These are phyloP conservation scores for Zasmidium citrigriseum DNA, from an alignment of 2,329 filamentous ascomycete species.

Conservation along the genomic window DNA sequence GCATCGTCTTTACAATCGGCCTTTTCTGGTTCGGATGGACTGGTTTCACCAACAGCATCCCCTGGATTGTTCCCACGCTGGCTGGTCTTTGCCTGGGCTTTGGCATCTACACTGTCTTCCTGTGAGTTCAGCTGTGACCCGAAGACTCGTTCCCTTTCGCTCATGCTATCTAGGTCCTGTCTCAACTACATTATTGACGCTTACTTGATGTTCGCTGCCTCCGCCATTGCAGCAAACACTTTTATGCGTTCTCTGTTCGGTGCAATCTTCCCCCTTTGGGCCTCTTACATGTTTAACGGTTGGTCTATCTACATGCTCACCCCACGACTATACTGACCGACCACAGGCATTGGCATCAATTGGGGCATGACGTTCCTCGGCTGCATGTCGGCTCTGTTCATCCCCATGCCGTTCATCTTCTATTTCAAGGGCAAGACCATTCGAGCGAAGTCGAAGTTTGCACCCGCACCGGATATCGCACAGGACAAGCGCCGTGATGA, in stretches of 20 bases:
- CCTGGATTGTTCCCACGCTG: slow-evolving; percentile 39
- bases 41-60: slow-evolving; percentile 35
- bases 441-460: slow-evolving; percentile 44
- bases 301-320: slow-evolving; percentile 42
- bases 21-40: slow-evolving; percentile 40
- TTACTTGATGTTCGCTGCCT: slow-evolving; percentile 52
- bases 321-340: not conserved
- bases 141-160: no score
- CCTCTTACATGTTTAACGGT: not conserved
- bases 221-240: slow-evolving; percentile 58
- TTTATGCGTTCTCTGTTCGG: slow-evolving; percentile 54
- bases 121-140: no score
- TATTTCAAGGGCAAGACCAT: slow-evolving; percentile 48
- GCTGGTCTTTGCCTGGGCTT: slow-evolving; percentile 58
- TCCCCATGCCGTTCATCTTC: slow-evolving; percentile 48
- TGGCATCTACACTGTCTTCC: slow-evolving; percentile 59
- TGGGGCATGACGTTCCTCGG: slow-evolving; percentile 38
- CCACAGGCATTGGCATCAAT: slow-evolving; percentile 49
- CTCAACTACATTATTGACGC: slow-evolving; percentile 63
- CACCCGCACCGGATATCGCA: slow-evolving; percentile 41
- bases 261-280: slow-evolving; percentile 32
- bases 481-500: slow-evolving; percentile 41
- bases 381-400: slow-evolving; percentile 42
- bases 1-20: slow-evolving; percentile 40
- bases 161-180: no score